These are phyloP conservation scores for Sphaerulina musiva DNA, from an alignment of 2,329 filamentous ascomycete genomes.

Conservation along the genomic window DNA sequence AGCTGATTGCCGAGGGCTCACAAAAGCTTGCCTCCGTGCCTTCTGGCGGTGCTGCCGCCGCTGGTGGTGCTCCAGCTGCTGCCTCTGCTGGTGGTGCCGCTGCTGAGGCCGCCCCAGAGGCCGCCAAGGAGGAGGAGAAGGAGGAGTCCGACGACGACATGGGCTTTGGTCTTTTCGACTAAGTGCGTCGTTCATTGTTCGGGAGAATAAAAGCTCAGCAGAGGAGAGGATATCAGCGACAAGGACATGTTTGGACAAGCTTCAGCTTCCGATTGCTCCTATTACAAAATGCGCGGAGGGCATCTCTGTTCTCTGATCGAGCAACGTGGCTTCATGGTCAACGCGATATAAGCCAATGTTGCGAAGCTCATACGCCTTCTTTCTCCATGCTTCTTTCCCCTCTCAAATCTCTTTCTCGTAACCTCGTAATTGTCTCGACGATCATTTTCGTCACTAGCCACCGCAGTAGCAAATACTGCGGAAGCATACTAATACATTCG, in stretches of 20 bases:
- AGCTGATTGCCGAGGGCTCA: conserved; percentile 88
- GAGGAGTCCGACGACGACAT: conserved; percentile 71
- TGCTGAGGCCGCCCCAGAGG: conserved; percentile 49
- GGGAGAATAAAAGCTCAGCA: conserved; percentile 3
- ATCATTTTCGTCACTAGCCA: no score
- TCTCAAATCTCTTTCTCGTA: neutral
- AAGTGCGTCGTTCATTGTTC: conserved; percentile 30
- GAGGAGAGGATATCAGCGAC: conserved; percentile 1
- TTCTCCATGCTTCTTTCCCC: neutral
- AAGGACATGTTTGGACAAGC: conserved; percentile 3
- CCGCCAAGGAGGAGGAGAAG: conserved; percentile 63
- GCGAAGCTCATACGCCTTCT: neutral
- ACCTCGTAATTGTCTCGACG: no score
- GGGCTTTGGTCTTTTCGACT: conserved; percentile 68
- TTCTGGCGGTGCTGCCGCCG: conserved; percentile 75
- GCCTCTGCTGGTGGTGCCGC: conserved; percentile 64
- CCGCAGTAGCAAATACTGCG: no score
- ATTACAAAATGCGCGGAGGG: neutral
- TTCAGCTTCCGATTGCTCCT: neutral
- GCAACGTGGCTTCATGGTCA: conserved; percentile 2
- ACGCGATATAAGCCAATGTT: conserved; percentile 2
- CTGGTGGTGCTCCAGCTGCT: conserved; percentile 61
- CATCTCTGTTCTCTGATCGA: conserved; percentile 4
- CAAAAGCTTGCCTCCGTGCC: conserved; percentile 96
- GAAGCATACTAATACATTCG: no score